These are phyloP conservation scores for Fusarium nodosum DNA, from an alignment of 2,329 filamentous ascomycete genomes.

Conservation along the genomic window DNA sequence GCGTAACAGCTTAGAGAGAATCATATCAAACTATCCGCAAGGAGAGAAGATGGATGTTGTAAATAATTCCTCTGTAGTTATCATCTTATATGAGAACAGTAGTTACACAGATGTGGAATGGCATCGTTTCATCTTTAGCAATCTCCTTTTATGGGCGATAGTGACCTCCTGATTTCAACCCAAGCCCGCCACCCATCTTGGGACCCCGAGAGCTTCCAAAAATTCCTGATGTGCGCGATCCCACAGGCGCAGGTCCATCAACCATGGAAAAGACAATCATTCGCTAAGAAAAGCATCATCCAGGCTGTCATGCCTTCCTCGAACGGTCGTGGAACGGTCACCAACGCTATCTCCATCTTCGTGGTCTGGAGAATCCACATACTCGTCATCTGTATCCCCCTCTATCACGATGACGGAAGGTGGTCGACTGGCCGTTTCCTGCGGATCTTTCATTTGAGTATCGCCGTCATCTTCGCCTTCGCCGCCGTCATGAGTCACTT, in stretches of 20 bases:
- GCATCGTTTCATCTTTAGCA: not conserved
- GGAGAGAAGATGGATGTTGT: not conserved
- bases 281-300: not conserved
- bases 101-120: not conserved
- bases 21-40: not conserved
- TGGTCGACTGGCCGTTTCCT: not conserved
- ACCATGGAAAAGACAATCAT: not conserved
- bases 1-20: no score
- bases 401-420: not conserved
- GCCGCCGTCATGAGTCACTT: not conserved
- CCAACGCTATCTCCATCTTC: not conserved
- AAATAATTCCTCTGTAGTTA: not conserved
- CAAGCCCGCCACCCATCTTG: not conserved
- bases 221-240: not conserved
- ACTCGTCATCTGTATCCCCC: constrained; percentile 4
- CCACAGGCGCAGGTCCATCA: not conserved
- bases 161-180: not conserved
- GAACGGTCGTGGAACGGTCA: not conserved
- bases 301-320: not conserved
- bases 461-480: not conserved
- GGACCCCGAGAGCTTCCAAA: not conserved
- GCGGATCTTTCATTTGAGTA: not conserved
- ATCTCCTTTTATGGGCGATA: not conserved
- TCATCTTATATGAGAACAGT: not conserved
- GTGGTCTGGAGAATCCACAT: not conserved